Conservation (phyloP, 2,329 filamentous ascomycete genomes). For the Colletotrichum eleusines region DNA sequence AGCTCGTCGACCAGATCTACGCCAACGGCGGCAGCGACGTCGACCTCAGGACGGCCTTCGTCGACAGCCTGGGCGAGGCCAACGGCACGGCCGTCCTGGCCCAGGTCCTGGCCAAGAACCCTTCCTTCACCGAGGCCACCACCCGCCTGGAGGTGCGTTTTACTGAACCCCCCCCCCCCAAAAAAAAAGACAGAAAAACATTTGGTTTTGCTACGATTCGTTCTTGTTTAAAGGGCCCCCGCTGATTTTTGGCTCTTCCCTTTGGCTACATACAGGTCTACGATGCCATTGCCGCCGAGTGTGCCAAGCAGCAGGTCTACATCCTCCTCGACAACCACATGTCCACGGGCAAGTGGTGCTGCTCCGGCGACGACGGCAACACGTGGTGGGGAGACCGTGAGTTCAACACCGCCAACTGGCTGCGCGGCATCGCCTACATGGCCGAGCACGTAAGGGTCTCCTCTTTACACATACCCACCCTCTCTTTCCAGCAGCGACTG, state of each 20-base stretch:
- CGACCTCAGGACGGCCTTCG: constrained; percentile 59
- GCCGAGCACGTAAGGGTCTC: constrained; percentile 61
- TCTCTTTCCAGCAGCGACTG: neutral
- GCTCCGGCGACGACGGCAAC: constrained; percentile 66
- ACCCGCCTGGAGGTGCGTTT: constrained; percentile 63
- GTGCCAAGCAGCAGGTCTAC: constrained; percentile 66
- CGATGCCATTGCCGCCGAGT: constrained; percentile 72
- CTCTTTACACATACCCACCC: too few relatives aligned
- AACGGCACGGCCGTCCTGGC: constrained; percentile 65
- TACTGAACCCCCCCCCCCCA: too few relatives aligned
- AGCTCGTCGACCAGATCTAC: constrained; percentile 72
- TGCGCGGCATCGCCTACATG: constrained; percentile 71
- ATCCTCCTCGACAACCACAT: constrained; percentile 73
- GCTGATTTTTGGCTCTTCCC: neutral
- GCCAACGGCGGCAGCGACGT: constrained; percentile 61
- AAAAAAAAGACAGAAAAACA: too few relatives aligned
- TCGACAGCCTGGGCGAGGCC: constrained; percentile 59
- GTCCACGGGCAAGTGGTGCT: constrained; percentile 70
- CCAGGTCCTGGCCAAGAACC: constrained; percentile 68
- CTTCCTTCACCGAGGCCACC: constrained; percentile 64
- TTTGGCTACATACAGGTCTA: constrained; percentile 50
- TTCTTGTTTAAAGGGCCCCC: too few relatives aligned
- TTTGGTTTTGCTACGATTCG: too few relatives aligned
- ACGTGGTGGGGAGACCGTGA: constrained; percentile 72
- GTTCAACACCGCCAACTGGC: constrained; percentile 71